Base-by-base conservation (phyloP, 768 basidiomycete genomes). In the Daedaleopsis sinensis region DNA sequence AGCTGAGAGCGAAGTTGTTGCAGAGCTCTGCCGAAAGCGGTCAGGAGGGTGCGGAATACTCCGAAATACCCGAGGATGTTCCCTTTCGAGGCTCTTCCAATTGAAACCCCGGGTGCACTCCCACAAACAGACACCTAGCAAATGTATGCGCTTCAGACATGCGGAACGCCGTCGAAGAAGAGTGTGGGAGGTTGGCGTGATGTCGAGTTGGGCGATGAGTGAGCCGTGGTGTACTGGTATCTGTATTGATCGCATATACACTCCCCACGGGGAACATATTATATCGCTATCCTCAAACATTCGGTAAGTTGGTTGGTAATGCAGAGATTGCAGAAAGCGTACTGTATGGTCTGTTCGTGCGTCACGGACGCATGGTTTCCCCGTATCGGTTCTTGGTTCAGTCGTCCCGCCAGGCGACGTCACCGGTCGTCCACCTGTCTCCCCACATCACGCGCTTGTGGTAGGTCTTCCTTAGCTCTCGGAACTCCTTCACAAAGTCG, bases 381-480 rank as follows among this genome's bases (percentile, higher is more conserved):
- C 38, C 32, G 51, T 32, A 48, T n/a, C 47, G n/a, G n/a, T 21
- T 36, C 50, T 18, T 23, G 19, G 15, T 4, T 77, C 70, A 85
- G 59, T 89, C 82, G 53, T 93, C 91, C 65, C 87, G 80, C 94
- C 95, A 97, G 32, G 83, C 80, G 8, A 98, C 94, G 66, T 93
- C 88, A 2, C 92, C 93, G 37, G 84, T 81, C 1, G 86, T 79
- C 94, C 96, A 98, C 66, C 89, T 80, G 70, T 94, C 91, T 18
- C 87, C 85, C 91, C 93, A 97, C 71, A 96, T 88, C 2, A 87
- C 88, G 18, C 96, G 82, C 75, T 96, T 97, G 73, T 98, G 96
- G 74, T 94, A 98, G n/a, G 82, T 81, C 76, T 93, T 96, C 65
- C 96, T 78, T 43, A 87, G 72, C 54, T 94, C 93, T 70, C 89